These are phyloP conservation scores for Kluyveromyces dobzhanskii DNA, from an alignment of 805 yeast genomes.

Conservation along the genomic window DNA sequence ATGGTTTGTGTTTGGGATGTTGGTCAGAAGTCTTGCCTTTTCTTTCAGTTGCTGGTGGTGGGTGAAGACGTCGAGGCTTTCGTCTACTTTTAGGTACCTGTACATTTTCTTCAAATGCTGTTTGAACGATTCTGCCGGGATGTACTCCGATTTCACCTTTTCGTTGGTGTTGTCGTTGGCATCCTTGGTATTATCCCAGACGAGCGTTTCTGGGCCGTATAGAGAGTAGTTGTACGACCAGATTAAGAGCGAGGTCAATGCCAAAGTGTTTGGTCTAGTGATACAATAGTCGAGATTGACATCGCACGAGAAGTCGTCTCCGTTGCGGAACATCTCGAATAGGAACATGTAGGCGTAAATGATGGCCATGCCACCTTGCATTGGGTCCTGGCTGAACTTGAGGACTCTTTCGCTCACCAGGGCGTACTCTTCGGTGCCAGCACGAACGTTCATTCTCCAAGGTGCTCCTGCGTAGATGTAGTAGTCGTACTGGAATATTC, in stretches of 20 bases:
- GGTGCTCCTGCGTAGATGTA: conserved; percentile 79
- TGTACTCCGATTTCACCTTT: conserved; percentile 11
- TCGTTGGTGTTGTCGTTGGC: background rate
- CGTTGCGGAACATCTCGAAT: conserved; percentile 52
- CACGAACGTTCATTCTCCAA: conserved; percentile 62
- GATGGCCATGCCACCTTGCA: conserved; percentile 44
- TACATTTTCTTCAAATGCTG: conserved; percentile 42
- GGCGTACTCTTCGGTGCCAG: conserved; percentile 43
- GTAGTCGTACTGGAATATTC: conserved; percentile 69
- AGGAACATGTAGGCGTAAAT: conserved; percentile 55
- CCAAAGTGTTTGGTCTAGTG: conserved; percentile 30
- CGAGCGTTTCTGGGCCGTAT: conserved; percentile 38
- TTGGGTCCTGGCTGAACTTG: conserved; percentile 24
- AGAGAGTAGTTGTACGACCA: conserved; percentile 46
- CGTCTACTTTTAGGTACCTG: conserved; percentile 27
- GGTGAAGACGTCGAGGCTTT: conserved; percentile 25
- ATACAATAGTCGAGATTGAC: conserved; percentile 45
- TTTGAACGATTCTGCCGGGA: conserved; percentile 41
- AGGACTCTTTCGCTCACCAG: conserved; percentile 40
- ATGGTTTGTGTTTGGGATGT: conserved; percentile 37
- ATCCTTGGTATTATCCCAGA: conserved; percentile 19
- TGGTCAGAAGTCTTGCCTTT: conserved; percentile 34
- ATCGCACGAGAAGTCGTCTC: conserved; percentile 36
- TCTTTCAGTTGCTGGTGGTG: conserved; percentile 36
- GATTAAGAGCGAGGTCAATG: conserved; percentile 29